phyloP scores from a whole-genome alignment of 768 basidiomycete species.

The Phanerodontia chrysosporium region DNA sequence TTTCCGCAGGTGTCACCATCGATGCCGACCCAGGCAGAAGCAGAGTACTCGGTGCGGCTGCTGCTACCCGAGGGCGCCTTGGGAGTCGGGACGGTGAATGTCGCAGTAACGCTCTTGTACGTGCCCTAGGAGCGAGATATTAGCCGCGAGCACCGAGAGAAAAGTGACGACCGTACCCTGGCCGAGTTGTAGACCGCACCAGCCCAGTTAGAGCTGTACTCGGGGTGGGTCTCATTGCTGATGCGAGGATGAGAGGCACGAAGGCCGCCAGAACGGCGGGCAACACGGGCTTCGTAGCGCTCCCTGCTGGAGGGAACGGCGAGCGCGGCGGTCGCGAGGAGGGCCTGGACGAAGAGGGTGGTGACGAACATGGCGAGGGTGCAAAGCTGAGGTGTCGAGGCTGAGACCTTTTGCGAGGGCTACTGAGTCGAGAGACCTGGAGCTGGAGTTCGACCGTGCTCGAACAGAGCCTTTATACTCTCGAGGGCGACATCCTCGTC shows the following conservation, averaged over 20 bases:
- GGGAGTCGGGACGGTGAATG: constrained; percentile 31
- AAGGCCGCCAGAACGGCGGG: constrained; percentile 17
- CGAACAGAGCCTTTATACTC: neutral
- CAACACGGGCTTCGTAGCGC: constrained; percentile 19
- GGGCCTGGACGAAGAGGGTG: constrained; percentile 19
- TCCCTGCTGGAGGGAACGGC: constrained; percentile 18
- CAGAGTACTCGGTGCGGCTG: constrained; percentile 20
- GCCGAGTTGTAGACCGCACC: constrained; percentile 29
- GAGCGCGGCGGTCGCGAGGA: constrained; percentile 22
- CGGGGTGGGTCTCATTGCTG: constrained; percentile 21
- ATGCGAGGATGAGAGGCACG: constrained; percentile 10
- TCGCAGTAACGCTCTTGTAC: constrained; percentile 33
- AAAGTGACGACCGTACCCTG: constrained; percentile 10
- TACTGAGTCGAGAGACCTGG: constrained; percentile 2
- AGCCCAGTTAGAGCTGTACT: constrained; percentile 34
- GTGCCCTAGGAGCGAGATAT: constrained; percentile 20
- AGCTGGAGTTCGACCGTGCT: neutral
- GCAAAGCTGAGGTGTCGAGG: constrained; percentile 6
- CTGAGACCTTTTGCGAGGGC: neutral
- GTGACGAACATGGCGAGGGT: constrained; percentile 15
- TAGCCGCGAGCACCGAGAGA: neutral
- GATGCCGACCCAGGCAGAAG: constrained; percentile 35
- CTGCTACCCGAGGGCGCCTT: constrained; percentile 22
- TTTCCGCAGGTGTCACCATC: constrained; percentile 33
- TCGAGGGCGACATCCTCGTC: neutral